phyloP scores from a whole-genome alignment of 768 basidiomycete species.

The Phlebiopsis gigantea region DNA sequence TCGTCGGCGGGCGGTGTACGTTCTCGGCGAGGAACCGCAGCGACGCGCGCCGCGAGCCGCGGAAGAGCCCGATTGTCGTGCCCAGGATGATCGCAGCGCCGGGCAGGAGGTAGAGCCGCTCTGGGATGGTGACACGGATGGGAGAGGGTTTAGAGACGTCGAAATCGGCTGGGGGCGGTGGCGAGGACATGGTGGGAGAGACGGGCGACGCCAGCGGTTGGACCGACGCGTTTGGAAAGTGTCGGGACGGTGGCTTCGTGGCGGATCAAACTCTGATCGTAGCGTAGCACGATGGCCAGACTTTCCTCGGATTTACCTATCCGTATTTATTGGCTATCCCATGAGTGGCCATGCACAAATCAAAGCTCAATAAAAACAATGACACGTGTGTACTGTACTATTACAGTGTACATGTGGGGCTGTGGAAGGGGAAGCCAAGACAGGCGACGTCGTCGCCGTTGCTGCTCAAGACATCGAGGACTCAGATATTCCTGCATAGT shows the following conservation, averaged over 20 bases:
- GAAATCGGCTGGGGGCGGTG: neutral
- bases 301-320: too few relatives aligned
- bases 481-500: too few relatives aligned
- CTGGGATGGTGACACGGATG: slow-evolving; percentile 41
- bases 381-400: too few relatives aligned
- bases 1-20: slow-evolving; percentile 79
- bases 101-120: slow-evolving; percentile 59
- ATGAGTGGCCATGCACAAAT: too few relatives aligned
- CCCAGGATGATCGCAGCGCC: slow-evolving; percentile 57
- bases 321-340: too few relatives aligned
- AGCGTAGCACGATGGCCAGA: too few relatives aligned
- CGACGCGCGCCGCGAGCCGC: slow-evolving; percentile 64
- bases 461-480: too few relatives aligned
- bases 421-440: too few relatives aligned
- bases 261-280: slow-evolving; percentile 2
- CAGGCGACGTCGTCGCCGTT: too few relatives aligned
- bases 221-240: neutral
- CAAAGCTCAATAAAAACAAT: too few relatives aligned
- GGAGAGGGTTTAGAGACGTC: slow-evolving; percentile 13
- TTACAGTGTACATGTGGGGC: too few relatives aligned
- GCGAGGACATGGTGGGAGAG: slow-evolving; percentile 2
- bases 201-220: neutral
- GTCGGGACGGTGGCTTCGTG: neutral
- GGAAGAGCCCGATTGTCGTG: slow-evolving; percentile 63
- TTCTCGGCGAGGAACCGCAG: slow-evolving; percentile 90